Percentiles rank a stretch among this genome's conserved stretches.
phyloP scores from a whole-genome alignment of 306 rosid genomes.

The Acacia melanoxylon region DNA sequence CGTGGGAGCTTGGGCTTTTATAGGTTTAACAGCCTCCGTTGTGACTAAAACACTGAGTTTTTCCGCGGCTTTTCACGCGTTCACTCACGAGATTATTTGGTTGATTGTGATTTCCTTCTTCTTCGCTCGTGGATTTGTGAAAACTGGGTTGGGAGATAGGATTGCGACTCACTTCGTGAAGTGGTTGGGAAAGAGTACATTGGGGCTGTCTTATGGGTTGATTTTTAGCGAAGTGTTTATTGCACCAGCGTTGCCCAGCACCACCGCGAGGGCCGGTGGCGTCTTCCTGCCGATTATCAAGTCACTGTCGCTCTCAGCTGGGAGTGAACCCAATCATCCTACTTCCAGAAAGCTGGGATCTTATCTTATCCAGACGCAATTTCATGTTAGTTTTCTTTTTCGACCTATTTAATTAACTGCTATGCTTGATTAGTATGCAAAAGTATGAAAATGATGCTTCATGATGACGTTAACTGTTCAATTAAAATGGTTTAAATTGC shows the following conservation, averaged over 20 bases:
- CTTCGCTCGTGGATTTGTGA: slow-evolving; percentile 72
- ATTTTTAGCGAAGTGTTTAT: slow-evolving; percentile 1
- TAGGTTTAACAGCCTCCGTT: slow-evolving; percentile 49
- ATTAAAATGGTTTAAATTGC: neutral
- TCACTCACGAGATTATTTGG: slow-evolving; percentile 59
- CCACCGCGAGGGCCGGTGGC: slow-evolving; percentile 19
- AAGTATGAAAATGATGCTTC: neutral
- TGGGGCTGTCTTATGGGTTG: slow-evolving; percentile 14
- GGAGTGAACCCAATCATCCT: slow-evolving; percentile 53
- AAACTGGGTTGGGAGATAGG: slow-evolving; percentile 67
- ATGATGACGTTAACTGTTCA: neutral
- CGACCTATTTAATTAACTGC: neutral
- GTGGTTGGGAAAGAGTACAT: slow-evolving; percentile 5
- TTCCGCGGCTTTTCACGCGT: slow-evolving; percentile 48
- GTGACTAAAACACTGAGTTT: slow-evolving; percentile 57
- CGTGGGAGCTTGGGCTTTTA: slow-evolving; percentile 54
- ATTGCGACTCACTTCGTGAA: slow-evolving; percentile 44
- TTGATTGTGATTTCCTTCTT: slow-evolving; percentile 68
- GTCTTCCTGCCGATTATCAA: slow-evolving; percentile 33
- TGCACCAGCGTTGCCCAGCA: slow-evolving; percentile 21
- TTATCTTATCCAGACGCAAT: slow-evolving; percentile 12
- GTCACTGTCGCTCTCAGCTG: slow-evolving; percentile 62
- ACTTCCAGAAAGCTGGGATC: slow-evolving; percentile 57
- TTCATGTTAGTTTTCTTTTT: slow-evolving; percentile 48
- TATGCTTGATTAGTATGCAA: neutral